Evolutionary conservation across 2,329 filamentous ascomycete species (phyloP), one percentile per base, ranked within the genome.

Genomic region (Scedosporium dehoogii): DNA sequence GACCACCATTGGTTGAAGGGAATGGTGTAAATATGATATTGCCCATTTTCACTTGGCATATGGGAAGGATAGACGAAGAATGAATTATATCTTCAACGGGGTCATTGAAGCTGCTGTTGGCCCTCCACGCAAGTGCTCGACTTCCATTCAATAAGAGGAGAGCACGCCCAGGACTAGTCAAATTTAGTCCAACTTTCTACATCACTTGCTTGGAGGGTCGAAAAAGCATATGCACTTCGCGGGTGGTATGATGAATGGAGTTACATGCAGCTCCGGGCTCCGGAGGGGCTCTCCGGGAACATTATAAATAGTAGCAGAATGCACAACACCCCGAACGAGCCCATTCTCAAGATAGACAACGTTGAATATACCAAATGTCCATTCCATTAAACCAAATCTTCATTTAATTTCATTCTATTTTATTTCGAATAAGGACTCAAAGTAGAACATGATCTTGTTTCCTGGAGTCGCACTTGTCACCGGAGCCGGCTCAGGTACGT

Each of bases 401-500:
- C 12, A 23, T 16, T 38, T 14, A 7, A 33, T 18, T 6, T 7
- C 14, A 18, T 58, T 38, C 14, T 12, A 2, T 14, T 33, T 42
- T n/a, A 12, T 12, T 38, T 38, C 7, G 23, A 33, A n/a, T 44
- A 21, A 53, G 41, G 9, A 7, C 18, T n/a, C 12, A 3, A 9
- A 12, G 48, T 55, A 27, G 21, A 53, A 18, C 4, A 69, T 68
- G 58, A 64, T 67, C n/a, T 63, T 72, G 7, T 73, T 72, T 58
- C 66, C 66, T 1, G 70, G 70, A 12, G 70, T 72, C n/a, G 71
- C 70, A 18, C 64, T 73, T 56, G 65, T 73, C 9, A 72, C 69
- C 2, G 70, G 72, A 7, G 71, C 71, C 33, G 69, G 66, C 56
- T 72, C 72, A 6, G 72, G 72, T 73, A 64, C 29, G 29, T 58